phyloP scores from a whole-genome alignment of 306 rosid genomes.

The Biancaea sappan region DNA sequence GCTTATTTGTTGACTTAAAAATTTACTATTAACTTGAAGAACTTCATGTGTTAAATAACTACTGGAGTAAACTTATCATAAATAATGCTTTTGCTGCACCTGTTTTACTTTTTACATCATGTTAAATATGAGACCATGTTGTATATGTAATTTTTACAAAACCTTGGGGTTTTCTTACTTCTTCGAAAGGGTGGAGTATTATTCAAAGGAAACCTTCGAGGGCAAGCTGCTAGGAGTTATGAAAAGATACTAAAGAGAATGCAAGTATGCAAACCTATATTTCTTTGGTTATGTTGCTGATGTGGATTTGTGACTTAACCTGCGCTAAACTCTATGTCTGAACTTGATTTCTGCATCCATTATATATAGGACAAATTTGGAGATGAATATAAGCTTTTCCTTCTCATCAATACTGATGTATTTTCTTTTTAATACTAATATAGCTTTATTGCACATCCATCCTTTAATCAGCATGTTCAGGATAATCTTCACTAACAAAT shows the following conservation, averaged over 20 bases:
- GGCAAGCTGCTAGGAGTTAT: slow-evolving; percentile 76
- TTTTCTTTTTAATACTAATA: not conserved
- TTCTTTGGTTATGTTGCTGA: slow-evolving; percentile 19
- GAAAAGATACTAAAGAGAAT: slow-evolving; percentile 80
- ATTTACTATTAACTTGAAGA: not conserved
- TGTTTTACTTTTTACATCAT: not conserved
- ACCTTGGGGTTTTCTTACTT: slow-evolving; percentile 8
- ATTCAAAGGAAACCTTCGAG: slow-evolving; percentile 95
- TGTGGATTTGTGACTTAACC: not conserved
- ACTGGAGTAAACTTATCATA: not conserved
- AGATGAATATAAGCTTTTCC: slow-evolving; percentile 79
- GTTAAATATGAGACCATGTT: not conserved
- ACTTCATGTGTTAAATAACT: not conserved
- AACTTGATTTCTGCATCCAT: slow-evolving; percentile 16
- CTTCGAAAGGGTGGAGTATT: slow-evolving; percentile 78
- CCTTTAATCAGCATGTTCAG: slow-evolving; percentile 21
- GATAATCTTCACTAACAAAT: not conserved
- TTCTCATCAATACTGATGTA: slow-evolving; percentile 86
- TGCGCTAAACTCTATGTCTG: not conserved
- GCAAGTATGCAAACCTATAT: slow-evolving; percentile 47
- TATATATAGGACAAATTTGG: slow-evolving; percentile 73
- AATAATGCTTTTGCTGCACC: not conserved
- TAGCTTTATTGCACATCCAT: slow-evolving; percentile 13
- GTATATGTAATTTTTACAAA: slow-evolving; percentile 25
- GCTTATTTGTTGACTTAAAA: not conserved